phyloP scores from a whole-genome alignment of 176 grass and related monocot species.

The Aegilops sharonensis region DNA sequence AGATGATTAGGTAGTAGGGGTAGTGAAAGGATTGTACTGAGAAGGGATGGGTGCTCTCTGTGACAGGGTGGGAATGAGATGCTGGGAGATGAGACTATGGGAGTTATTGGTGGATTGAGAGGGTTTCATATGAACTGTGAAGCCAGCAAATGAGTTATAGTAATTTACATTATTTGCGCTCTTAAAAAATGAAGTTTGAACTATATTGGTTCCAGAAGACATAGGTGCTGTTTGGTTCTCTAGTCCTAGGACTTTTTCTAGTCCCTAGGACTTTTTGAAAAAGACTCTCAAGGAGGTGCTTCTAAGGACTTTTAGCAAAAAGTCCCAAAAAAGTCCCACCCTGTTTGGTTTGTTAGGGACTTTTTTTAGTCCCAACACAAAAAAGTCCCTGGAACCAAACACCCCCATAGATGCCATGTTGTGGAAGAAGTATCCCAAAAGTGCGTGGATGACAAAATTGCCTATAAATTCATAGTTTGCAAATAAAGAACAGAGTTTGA shows the following conservation, averaged over 20 bases:
- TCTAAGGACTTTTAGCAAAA: too few species aligned
- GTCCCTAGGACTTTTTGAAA: too few species aligned
- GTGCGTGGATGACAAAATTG: neutral
- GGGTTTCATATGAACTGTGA: neutral
- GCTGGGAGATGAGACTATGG: neutral
- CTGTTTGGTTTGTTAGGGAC: too few species aligned
- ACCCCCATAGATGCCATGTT: neutral
- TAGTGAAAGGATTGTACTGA: neutral
- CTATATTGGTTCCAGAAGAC: conserved; percentile 8
- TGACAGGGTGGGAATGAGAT: neutral
- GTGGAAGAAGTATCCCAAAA: neutral
- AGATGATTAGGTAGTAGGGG: neutral
- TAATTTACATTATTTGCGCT: neutral
- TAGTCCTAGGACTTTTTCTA: too few species aligned
- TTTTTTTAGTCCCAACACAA: too few species aligned
- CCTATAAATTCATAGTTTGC: neutral
- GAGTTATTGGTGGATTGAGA: neutral
- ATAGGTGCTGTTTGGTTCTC: neutral
- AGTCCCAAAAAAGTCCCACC: too few species aligned
- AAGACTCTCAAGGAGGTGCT: too few species aligned
- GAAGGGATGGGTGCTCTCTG: neutral
- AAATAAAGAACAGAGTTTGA: conserved; percentile 20
- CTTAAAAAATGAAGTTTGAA: neutral
- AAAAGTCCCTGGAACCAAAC: too few species aligned
- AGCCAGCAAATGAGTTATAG: neutral